Evolutionary conservation across 1,139 yeast genomes (phyloP).

Genomic region (Suhomyces anneliseae): DNA sequence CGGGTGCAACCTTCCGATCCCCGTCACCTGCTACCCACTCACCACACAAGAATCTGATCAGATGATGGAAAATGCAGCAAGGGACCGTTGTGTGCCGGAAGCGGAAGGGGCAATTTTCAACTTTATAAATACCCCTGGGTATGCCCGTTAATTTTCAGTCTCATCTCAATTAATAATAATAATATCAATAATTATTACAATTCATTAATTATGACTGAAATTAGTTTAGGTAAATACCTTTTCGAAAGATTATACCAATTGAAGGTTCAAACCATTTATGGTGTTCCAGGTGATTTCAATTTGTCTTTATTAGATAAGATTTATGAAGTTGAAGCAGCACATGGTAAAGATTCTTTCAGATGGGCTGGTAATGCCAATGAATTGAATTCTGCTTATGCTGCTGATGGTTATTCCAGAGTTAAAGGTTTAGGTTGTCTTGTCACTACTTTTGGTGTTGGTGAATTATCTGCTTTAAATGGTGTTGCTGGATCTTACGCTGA

Average conservation of each 20-base stretch:
- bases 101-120: not conserved
- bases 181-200: not conserved
- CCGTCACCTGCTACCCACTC: not conserved
- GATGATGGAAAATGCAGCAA: not conserved
- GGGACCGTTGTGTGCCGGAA: not conserved
- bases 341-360: slow-evolving; percentile 24
- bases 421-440: slow-evolving; percentile 39
- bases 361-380: slow-evolving; percentile 49
- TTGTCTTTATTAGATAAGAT: slow-evolving; percentile 34
- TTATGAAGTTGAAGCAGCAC: slow-evolving; percentile 29
- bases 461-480: slow-evolving; percentile 41
- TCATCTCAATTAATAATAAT: too few species aligned
- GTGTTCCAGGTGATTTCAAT: slow-evolving; percentile 46
- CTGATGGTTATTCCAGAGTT: slow-evolving; percentile 43
- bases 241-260: slow-evolving; percentile 46
- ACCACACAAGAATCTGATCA: not conserved
- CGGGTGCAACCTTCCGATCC: not conserved
- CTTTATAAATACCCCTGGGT: slow-evolving; percentile 4
- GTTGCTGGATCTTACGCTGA: slow-evolving; percentile 46
- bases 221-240: slow-evolving; percentile 43
- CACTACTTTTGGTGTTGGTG: slow-evolving; percentile 47
- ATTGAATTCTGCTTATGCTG: slow-evolving; percentile 46
- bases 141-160: too few species aligned
- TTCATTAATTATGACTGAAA: slow-evolving; percentile 30
- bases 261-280: slow-evolving; percentile 41